phyloP scores from a whole-genome alignment of 2,329 filamentous ascomycete species.

The Pseudogymnoascus sp. region DNA sequence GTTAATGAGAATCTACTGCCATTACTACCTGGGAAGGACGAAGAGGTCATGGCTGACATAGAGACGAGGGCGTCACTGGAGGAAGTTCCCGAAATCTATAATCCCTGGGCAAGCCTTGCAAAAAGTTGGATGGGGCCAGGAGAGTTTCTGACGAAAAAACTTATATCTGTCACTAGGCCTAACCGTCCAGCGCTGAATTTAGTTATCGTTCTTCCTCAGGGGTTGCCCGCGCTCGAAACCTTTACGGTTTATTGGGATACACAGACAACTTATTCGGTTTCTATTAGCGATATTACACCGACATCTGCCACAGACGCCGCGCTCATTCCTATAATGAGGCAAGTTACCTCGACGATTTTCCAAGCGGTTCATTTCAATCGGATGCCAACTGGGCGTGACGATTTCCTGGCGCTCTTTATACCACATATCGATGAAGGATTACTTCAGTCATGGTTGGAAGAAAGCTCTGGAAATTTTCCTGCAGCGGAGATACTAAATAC shows the following conservation, averaged over 20 bases:
- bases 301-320: neutral
- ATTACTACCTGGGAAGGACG: constrained; percentile 35
- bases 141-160: neutral
- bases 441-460: constrained; percentile 1
- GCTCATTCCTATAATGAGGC: constrained; percentile 7
- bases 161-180: neutral
- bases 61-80: constrained; percentile 26
- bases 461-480: neutral
- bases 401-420: constrained; percentile 10
- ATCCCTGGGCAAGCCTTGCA: constrained; percentile 33
- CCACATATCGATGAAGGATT: neutral
- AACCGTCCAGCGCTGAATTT: neutral
- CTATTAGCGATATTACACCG: neutral
- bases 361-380: neutral
- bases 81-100: constrained; percentile 27
- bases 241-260: constrained; percentile 26
- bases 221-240: constrained; percentile 17
- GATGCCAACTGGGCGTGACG: neutral
- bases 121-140: constrained; percentile 21
- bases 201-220: constrained; percentile 19
- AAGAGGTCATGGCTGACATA: constrained; percentile 31
- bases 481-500: neutral
- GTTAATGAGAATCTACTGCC: constrained; percentile 75
- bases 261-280: constrained; percentile 15
- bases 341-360: constrained; percentile 10